Conservation (phyloP, 2,329 filamentous ascomycete species). For the Balansia obtecta region DNA sequence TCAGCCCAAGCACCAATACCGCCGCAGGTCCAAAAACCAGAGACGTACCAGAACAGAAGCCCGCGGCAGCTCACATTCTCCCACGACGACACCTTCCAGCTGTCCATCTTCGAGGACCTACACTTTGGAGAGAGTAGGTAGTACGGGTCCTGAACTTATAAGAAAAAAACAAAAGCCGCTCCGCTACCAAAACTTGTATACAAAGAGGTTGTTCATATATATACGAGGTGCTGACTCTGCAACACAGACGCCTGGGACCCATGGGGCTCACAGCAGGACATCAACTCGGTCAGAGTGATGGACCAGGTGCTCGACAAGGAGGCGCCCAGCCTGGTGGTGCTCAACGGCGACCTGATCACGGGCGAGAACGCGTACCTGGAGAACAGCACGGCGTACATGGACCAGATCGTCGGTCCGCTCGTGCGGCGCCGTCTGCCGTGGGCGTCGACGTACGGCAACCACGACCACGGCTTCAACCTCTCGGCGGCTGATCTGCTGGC, state of each 20-base stretch:
- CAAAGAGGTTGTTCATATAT: too few relatives aligned
- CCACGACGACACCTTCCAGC: slow-evolving; percentile 32
- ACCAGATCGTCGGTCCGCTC: slow-evolving; percentile 46
- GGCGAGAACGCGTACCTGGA: slow-evolving; percentile 47
- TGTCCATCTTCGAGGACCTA: slow-evolving; percentile 54
- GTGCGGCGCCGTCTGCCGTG: slow-evolving; percentile 42
- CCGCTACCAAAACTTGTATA: too few relatives aligned
- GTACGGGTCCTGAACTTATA: too few relatives aligned
- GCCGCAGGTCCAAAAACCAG: too few relatives aligned
- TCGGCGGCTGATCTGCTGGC: slow-evolving; percentile 30
- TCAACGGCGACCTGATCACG: slow-evolving; percentile 62
- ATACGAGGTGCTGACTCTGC: too few relatives aligned
- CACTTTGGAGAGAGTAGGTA: slow-evolving; percentile 56
- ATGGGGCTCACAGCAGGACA: slow-evolving; percentile 40
- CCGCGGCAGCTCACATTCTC: slow-evolving; percentile 19
- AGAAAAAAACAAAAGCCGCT: too few relatives aligned
- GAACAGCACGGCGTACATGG: slow-evolving; percentile 44
- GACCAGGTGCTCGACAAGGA: slow-evolving; percentile 45
- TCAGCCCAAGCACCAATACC: not conserved
- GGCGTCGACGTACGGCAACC: slow-evolving; percentile 61
- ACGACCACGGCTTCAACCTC: slow-evolving; percentile 50
- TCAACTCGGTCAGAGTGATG: slow-evolving; percentile 44
- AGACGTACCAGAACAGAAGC: too few relatives aligned
- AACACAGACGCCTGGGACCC: slow-evolving; percentile 30
- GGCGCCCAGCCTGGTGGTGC: slow-evolving; percentile 45